A percentile compares a stretch with the other conserved stretches of the same genome.
Conservation (phyloP, 768 basidiomycete species). For the Solioccasus polychromus region DNA sequence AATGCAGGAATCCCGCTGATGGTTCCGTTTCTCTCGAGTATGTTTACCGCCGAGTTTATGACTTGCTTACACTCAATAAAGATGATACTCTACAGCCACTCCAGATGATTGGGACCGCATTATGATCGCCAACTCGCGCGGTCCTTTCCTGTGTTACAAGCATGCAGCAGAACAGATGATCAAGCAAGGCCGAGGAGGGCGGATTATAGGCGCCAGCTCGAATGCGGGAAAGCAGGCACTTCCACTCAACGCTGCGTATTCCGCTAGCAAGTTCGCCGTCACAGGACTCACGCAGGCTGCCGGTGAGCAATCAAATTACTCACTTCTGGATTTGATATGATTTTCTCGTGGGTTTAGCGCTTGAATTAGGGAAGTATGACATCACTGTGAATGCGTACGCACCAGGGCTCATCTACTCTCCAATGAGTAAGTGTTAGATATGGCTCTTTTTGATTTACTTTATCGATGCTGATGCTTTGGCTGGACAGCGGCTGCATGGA, state of each 20-base stretch:
- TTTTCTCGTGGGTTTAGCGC: constrained; percentile 21
- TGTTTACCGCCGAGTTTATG: too few species aligned
- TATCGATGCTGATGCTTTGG: too few species aligned
- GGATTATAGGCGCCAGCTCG: constrained; percentile 29
- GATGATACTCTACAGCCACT: constrained; percentile 27
- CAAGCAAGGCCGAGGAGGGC: constrained; percentile 37
- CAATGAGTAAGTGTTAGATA: too few species aligned
- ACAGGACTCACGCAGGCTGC: constrained; percentile 22
- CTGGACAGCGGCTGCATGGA: too few species aligned
- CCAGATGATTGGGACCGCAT: constrained; percentile 29
- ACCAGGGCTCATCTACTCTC: too few species aligned
- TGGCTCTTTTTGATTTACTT: too few species aligned
- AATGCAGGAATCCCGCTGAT: too few species aligned
- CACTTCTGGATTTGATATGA: too few species aligned
- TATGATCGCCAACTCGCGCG: constrained; percentile 35
- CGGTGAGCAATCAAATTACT: constrained; percentile 5
- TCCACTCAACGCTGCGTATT: constrained; percentile 1
- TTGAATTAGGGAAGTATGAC: too few species aligned
- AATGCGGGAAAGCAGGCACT: too few species aligned
- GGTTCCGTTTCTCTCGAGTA: too few species aligned
- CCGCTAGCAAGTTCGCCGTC: constrained; percentile 21
- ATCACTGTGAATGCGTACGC: too few species aligned
- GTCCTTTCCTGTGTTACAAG: constrained; percentile 36
- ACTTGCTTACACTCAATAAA: not conserved
- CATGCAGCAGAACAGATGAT: constrained; percentile 39